These are phyloP conservation scores for Musa schizocarpa DNA, from an alignment of 176 grass and related monocot species.

Conservation along the genomic window DNA sequence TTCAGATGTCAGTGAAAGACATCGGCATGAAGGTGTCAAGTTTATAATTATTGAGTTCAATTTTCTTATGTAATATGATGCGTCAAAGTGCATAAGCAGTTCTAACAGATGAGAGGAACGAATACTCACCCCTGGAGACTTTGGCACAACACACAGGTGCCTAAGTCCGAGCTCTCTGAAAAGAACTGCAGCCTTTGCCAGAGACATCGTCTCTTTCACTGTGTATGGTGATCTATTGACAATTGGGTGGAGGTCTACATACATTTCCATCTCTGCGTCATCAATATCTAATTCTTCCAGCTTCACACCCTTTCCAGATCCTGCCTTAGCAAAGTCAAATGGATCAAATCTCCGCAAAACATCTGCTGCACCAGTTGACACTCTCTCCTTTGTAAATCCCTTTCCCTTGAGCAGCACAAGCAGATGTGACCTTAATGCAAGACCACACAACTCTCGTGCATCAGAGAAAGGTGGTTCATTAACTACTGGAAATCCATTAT, in stretches of 20 bases:
- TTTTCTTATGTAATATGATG: no score
- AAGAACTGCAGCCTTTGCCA: conserved; percentile 48
- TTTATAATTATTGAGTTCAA: no score
- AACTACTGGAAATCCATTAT: conserved; percentile 64
- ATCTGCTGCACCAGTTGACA: conserved; percentile 28
- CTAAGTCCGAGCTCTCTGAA: conserved; percentile 53
- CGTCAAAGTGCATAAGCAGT: not conserved
- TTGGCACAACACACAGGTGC: conserved; percentile 60
- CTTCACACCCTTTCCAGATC: conserved; percentile 40
- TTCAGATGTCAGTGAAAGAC: no score
- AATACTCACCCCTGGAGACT: conserved; percentile 38
- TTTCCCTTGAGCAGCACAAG: conserved; percentile 44
- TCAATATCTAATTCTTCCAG: conserved; percentile 37
- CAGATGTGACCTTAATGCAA: conserved; percentile 50
- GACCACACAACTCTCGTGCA: conserved; percentile 50
- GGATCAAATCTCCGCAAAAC: conserved; percentile 40
- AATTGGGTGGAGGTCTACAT: conserved; percentile 56
- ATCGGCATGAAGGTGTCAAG: no score
- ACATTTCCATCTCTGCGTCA: conserved; percentile 60
- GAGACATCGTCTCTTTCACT: conserved; percentile 56
- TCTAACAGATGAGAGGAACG: not conserved
- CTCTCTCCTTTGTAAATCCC: conserved; percentile 32
- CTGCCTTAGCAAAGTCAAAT: conserved; percentile 62
- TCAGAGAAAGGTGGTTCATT: conserved; percentile 35
- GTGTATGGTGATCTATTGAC: conserved; percentile 58